Evolutionary conservation across 2,329 filamentous ascomycete genomes (phyloP), one percentile per base, ranked within the genome.

Genomic region (Scedosporium minutisporum): DNA sequence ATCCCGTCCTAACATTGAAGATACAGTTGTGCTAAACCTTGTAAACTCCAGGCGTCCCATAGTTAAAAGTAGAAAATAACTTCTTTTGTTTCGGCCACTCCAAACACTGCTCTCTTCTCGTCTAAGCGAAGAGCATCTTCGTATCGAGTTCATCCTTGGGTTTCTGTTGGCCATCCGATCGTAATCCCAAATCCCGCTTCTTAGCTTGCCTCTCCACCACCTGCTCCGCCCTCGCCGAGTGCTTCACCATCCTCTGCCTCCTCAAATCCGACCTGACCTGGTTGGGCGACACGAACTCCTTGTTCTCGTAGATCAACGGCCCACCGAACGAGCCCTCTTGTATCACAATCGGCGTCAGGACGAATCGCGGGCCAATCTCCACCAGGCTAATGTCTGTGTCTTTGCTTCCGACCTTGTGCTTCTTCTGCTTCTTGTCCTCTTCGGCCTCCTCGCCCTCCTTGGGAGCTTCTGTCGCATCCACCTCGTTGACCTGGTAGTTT

Each of bases 221-320:
- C 68, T 89, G 86, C 71, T 96, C 92, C 33, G 87, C 85, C 65
- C 95, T 83, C 63, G 82, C 81, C 67, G 90, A 90, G 77, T 96
- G 93, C 68, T 86, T 86, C 58, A 85, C 83, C 0, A 93, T 91
- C 80, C 91, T 92, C 68, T 83, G 80, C 75, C 85, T 80, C 68
- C 91, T 82, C 68, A 96, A 75, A 66, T 97, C 95, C 48, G 91
- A 82, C 67, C 95, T 83, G 66, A 97, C 86, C 77, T 97, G 91
- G 83, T 99, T 99, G 9, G 95, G 95, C 68, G 89, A 95, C 62
- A 99, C 90, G 70, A 96, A 99, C 74, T 96, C 89, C 81, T 91
- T 95, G 80, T 97, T 97, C 80, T 97, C 91, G 77, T 96, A 99
- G 71, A 99, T 96, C 67, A 97, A 91, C 3, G 95, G 93, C 0